Evolutionary conservation across 805 yeast genomes (phyloP).

Genomic region (Saccharomycopsis selenospora): DNA sequence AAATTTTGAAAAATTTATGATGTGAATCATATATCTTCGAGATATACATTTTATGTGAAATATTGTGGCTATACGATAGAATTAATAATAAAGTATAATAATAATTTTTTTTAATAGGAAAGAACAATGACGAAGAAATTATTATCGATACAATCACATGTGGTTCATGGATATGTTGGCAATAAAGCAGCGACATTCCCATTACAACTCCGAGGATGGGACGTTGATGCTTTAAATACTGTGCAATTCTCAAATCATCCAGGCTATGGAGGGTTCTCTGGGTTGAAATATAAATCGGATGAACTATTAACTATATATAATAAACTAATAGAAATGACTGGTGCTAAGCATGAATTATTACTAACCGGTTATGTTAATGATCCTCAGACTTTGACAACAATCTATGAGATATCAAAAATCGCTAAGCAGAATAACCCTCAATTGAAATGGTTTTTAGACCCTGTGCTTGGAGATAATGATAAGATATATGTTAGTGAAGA

Average conservation of each 20-base stretch:
- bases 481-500: slow-evolving; percentile 60
- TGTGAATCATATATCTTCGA: no score
- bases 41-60: no score
- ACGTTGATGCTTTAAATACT: slow-evolving; percentile 83
- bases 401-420: slow-evolving; percentile 32
- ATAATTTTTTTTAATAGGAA: no score
- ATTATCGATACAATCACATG: slow-evolving; percentile 78
- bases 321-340: slow-evolving; percentile 47
- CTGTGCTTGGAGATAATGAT: slow-evolving; percentile 91
- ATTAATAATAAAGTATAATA: no score
- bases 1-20: no score
- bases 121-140: slow-evolving; percentile 22
- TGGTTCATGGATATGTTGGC: slow-evolving; percentile 93
- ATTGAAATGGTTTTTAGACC: slow-evolving; percentile 68
- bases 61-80: no score
- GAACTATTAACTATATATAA: slow-evolving; percentile 42
- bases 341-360: slow-evolving; percentile 52
- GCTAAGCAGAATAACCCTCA: slow-evolving; percentile 4
- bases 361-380: slow-evolving; percentile 77
- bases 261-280: slow-evolving; percentile 67
- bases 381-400: slow-evolving; percentile 44
- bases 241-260: slow-evolving; percentile 90
- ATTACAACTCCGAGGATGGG: slow-evolving; percentile 81
- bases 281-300: slow-evolving; percentile 41
- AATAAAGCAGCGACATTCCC: slow-evolving; percentile 89